Base-by-base conservation (phyloP, 2,329 filamentous ascomycete genomes). In the Colletotrichum sp. region DNA sequence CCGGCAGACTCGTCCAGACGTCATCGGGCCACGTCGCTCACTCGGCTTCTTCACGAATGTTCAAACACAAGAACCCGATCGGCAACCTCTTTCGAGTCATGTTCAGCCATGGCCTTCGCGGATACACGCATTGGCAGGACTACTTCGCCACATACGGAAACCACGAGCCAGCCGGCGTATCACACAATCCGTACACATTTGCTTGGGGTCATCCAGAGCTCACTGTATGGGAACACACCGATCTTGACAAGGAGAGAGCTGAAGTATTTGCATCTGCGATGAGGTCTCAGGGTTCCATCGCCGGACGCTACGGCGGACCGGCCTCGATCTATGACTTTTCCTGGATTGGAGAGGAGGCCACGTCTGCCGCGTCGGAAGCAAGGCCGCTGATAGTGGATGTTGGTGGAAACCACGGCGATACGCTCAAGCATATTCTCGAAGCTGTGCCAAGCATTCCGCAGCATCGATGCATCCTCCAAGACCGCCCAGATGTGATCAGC, bases 361-460 rank as follows among this genome's bases (percentile, higher is more conserved):
- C 30, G 5, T 65, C 75, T 7, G 24, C 63, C 6, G 15, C 55
- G 3, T 67, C 78, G 1, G 28, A 21, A 16, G 34, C 1, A 7
- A 76, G 81, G 8, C 57, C 77, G 1, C 64, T 83, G 7, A 68
- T 85, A 24, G 82, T 84, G 9, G 83, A 84, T 74, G 80, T 84
- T 12, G 83, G 83, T 30, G 82, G 81, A 18, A 79, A 81, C 15
- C 80, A 79, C 34, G 82, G 83, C 5, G 36, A 71, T 5, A 71
- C 59, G 36, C 69, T 83, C 26, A 77, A 78, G 74, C 78, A 77
- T 2, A 79, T 84, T 26, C 71, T 76, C 26, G 60, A 79, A 24
- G 78, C 78, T 32, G 79, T 78, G 15, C 76, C 79, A 5, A 80
- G 78, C 18, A 72, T 84, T 4, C 77, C 77, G 1, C 64, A 70